Conservation (phyloP, 2,329 filamentous ascomycete genomes). For the Neofusicoccum parvum region DNA sequence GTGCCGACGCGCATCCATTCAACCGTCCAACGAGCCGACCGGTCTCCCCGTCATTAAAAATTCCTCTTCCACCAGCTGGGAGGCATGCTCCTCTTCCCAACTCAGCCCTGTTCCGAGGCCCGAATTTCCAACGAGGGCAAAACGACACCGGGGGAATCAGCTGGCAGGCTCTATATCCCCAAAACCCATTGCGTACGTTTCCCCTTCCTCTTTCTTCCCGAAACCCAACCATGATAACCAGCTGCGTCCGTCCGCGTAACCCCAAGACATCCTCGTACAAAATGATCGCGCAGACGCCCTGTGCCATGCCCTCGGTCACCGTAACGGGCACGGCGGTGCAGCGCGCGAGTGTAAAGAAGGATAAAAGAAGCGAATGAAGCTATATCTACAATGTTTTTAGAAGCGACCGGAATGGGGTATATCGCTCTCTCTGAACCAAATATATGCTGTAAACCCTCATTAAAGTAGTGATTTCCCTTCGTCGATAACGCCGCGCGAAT, state of each 20-base stretch:
- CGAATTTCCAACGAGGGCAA: too few species aligned
- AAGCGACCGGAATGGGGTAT: constrained; percentile 19
- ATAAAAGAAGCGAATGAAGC: constrained; percentile 13
- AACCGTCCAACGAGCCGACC: background rate
- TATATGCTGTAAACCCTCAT: constrained; percentile 16
- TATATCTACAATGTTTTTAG: constrained; percentile 15
- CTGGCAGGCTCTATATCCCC: constrained; percentile 3
- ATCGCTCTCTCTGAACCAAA: constrained; percentile 16
- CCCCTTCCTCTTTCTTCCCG: background rate
- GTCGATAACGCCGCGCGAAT: background rate
- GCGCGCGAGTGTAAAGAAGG: constrained; percentile 1
- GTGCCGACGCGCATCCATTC: background rate
- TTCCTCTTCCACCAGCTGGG: background rate
- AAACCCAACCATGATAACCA: background rate
- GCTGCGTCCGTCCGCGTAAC: background rate
- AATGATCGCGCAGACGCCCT: background rate
- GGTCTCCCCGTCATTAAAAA: background rate
- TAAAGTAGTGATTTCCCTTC: constrained; percentile 11
- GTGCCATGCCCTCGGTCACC: constrained; percentile 4
- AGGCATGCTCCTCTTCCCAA: background rate
- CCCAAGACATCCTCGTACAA: background rate
- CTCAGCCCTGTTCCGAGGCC: background rate
- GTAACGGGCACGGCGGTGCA: background rate
- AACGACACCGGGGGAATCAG: background rate
- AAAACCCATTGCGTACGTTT: background rate